Percentiles rank a stretch among this genome's conserved stretches.
These are phyloP conservation scores for Neonectria coccinea DNA, from an alignment of 2,329 filamentous ascomycete species.

Conservation along the genomic window DNA sequence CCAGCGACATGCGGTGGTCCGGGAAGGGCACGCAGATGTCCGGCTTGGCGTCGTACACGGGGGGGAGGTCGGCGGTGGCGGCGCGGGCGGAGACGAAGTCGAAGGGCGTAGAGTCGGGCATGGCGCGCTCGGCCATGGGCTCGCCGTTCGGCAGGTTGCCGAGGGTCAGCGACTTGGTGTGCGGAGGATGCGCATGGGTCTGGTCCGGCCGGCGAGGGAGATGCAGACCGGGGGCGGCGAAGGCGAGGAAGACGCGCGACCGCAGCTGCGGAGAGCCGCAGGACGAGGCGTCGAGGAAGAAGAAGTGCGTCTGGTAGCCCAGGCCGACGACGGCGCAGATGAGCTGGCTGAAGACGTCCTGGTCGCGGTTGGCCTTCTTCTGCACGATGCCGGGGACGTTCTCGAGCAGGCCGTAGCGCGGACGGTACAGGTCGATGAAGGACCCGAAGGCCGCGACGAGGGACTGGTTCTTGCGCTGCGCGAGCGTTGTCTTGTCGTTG, in stretches of 20 bases:
- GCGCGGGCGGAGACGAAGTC: slow-evolving; percentile 63
- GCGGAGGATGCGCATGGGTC: slow-evolving; percentile 71
- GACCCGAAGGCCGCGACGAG: slow-evolving; percentile 82
- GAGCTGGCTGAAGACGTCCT: slow-evolving; percentile 79
- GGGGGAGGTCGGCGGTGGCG: slow-evolving; percentile 70
- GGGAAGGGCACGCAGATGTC: slow-evolving; percentile 74
- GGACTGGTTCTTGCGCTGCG: slow-evolving; percentile 77
- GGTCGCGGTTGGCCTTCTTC: slow-evolving; percentile 56
- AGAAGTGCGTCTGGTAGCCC: slow-evolving; percentile 80
- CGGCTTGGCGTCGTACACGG: slow-evolving; percentile 70
- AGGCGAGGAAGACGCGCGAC: slow-evolving; percentile 75
- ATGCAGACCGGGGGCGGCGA: slow-evolving; percentile 73
- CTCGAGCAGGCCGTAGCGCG: slow-evolving; percentile 80
- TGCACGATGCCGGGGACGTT: slow-evolving; percentile 78
- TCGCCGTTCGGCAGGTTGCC: slow-evolving; percentile 71
- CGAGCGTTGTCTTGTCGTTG: slow-evolving; percentile 61
- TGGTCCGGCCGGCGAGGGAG: slow-evolving; percentile 67
- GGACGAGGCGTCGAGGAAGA: slow-evolving; percentile 76
- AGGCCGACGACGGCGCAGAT: slow-evolving; percentile 79
- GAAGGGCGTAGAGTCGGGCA: slow-evolving; percentile 67
- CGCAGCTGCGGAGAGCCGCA: slow-evolving; percentile 75
- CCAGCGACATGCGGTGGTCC: slow-evolving; percentile 70
- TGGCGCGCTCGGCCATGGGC: slow-evolving; percentile 65
- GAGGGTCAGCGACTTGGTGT: slow-evolving; percentile 52
- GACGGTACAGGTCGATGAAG: slow-evolving; percentile 79